Base-by-base conservation (phyloP, 306 rosid genomes). In the Begonia peltatifolia region DNA sequence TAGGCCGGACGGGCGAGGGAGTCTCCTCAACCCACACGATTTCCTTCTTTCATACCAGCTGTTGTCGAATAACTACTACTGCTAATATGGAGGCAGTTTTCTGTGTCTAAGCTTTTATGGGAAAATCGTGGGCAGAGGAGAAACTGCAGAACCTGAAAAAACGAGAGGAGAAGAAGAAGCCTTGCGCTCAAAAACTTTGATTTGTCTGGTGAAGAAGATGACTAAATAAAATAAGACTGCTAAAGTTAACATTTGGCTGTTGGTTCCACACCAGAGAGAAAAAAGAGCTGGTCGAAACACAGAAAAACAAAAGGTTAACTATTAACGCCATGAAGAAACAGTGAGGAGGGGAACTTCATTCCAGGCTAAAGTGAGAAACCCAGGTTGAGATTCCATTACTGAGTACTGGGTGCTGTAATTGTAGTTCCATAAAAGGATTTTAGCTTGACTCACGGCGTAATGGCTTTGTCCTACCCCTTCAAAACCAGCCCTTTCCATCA, bases 241-340 rank as follows among this genome's bases (percentile, higher is more conserved):
- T 44, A 80, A 79, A 63, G 68, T 61, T 62, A 59, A 36, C 52
- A 38, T 35, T 10, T 57, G 36, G 42, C 38, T 59, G 25, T 46
- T 52, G 61, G 75, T 70, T 82, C 81, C 84, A 70, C 70, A 70
- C 77, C 87, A 75, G 87, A 73, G 78, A 72, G 48, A 63, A 73
- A 85, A 30, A 82, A 62, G 66, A 77, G 82, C 82, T 79, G 84
- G 84, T 69, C 68, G 77, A 74, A 72, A 70, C 78, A 71, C 64
- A 46, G 60, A 30, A 56, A 56, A 69, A 43, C 56, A 42, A 25
- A 66, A 52, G 46, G 42, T 3, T 3, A 38, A 57, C 59, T 60
- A 61, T 78, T 68, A 90, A 65, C 82, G 95, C 97, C 97, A 90
- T 0, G 95, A 83, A 38, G 97, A 90, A 52, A 90, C 82, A 41